Evolutionary conservation across 2,329 filamentous ascomycete species (phyloP), one percentile per base, ranked within the genome.

Genomic region (Colletotrichum agaves): DNA sequence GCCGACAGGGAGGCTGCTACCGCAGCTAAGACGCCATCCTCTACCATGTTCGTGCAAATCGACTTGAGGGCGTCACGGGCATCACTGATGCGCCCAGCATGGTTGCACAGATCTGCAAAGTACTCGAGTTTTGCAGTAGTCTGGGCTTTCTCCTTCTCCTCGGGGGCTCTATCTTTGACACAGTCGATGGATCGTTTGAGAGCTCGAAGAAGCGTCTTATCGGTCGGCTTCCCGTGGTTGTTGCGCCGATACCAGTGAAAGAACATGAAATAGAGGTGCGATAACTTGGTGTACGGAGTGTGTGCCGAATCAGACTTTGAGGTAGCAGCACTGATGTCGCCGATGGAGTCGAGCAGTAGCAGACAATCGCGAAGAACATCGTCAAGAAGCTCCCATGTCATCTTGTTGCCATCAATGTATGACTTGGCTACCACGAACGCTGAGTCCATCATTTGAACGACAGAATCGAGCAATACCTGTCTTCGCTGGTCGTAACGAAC

Each of bases 201-300:
- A 12, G 89, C 84, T 56, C 86, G 84, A 13, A 91, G 76, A 1
- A 85, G 80, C 17, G 79, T 76, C 5, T 74, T 71, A 53, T 84
- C 81, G n/a, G 80, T 79, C 1, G 76, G 70, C 33, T 81, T 81
- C 4, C 79, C 78, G 13, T 61, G 55, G n/a, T 50, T 83, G n/a
- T 68, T 65, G n/a, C 65, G 80, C 5, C 66, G 66, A 35, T 67
- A 69, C 62, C 62, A 66, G 31, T 69, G 63, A 31, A 69, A 66
- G 73, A 88, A 88, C 53, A 88, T 82, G 75, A 90, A 93, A 74
- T 93, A 93, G 3, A 92, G 82, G 72, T 91, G 90, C 0, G 91
- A 93, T 27, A 93, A 86, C 72, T 90, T 92, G 69, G 91, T 84
- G 63, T 87, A 82, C 71, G 89, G 88, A 2, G 80, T 81, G n/a